These are phyloP conservation scores for Yamadazyma scolyti DNA, from an alignment of 805 yeast species.

Conservation along the genomic window DNA sequence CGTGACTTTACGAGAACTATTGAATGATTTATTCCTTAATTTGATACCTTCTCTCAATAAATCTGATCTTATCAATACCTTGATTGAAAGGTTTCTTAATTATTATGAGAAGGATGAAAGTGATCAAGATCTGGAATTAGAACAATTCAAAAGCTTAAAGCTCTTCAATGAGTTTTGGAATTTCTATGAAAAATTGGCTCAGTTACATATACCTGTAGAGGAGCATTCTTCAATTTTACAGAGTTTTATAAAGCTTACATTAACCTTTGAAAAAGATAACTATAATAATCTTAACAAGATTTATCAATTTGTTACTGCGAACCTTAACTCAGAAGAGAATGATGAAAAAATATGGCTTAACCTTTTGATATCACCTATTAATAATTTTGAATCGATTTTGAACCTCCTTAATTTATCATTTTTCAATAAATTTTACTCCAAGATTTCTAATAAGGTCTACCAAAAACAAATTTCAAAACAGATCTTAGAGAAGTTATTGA, in stretches of 20 bases:
- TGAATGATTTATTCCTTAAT: conserved; percentile 57
- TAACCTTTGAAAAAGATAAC: conserved; percentile 63
- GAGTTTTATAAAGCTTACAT: conserved; percentile 60
- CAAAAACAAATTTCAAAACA: conserved; percentile 58
- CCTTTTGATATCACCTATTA: conserved; percentile 48
- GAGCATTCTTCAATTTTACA: conserved; percentile 65
- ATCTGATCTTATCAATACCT: conserved; percentile 59
- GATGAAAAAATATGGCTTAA: conserved; percentile 40
- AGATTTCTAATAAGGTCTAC: conserved; percentile 46
- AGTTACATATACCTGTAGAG: conserved; percentile 56
- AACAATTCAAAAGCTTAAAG: conserved; percentile 9
- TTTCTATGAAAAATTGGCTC: conserved; percentile 54
- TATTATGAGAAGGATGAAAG: conserved; percentile 28
- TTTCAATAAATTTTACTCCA: conserved; percentile 50
- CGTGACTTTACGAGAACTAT: conserved; percentile 61
- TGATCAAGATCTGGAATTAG: conserved; percentile 9
- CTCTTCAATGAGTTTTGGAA: conserved; percentile 65
- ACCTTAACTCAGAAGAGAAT: conserved; percentile 16
- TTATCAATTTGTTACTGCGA: conserved; percentile 52
- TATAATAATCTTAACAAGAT: conserved; percentile 58
- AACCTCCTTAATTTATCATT: conserved; percentile 36
- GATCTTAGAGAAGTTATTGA: conserved; percentile 57
- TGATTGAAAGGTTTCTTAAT: conserved; percentile 67
- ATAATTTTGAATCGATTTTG: conserved; percentile 36
- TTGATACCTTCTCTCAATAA: conserved; percentile 70